phyloP scores from a whole-genome alignment of 2,329 filamentous ascomycete genomes.

The Chaetomium sp. region DNA sequence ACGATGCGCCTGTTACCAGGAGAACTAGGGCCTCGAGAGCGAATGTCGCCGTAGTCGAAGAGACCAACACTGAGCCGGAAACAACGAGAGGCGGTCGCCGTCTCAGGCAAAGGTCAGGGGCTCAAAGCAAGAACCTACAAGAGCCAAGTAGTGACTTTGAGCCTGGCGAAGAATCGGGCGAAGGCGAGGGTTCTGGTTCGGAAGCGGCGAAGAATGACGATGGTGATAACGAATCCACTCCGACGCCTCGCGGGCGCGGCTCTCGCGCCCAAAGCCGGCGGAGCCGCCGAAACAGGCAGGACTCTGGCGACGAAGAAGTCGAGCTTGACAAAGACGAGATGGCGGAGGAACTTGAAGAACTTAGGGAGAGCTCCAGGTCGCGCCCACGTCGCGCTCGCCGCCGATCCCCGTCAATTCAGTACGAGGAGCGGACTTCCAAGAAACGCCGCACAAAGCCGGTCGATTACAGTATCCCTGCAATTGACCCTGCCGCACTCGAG shows the following conservation, averaged over 20 bases:
- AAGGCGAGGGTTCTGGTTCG: slow-evolving; percentile 50
- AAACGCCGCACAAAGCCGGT: slow-evolving; percentile 65
- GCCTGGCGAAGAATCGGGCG: slow-evolving; percentile 60
- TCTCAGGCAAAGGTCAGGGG: slow-evolving; percentile 50
- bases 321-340: slow-evolving; percentile 65
- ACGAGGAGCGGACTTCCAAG: slow-evolving; percentile 56
- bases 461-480: slow-evolving; percentile 83
- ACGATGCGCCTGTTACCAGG: slow-evolving; percentile 28
- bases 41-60: slow-evolving; percentile 30
- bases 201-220: slow-evolving; percentile 37
- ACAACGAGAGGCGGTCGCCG: slow-evolving; percentile 47
- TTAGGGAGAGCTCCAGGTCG: slow-evolving; percentile 57
- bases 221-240: slow-evolving; percentile 52
- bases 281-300: slow-evolving; percentile 49
- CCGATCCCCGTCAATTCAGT: slow-evolving; percentile 59
- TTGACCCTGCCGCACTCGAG: slow-evolving; percentile 61
- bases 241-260: slow-evolving; percentile 51
- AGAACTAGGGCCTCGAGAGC: slow-evolving; percentile 47
- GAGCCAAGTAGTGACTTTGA: slow-evolving; percentile 65
- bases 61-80: slow-evolving; percentile 32
- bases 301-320: slow-evolving; percentile 60
- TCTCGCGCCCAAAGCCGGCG: slow-evolving; percentile 45
- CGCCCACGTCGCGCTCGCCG: slow-evolving; percentile 52
- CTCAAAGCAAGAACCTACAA: slow-evolving; percentile 50
- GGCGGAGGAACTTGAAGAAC: slow-evolving; percentile 65